A percentile compares a stretch with the other conserved stretches of the same genome.
These are phyloP conservation scores for Raffaelea ambrosiae DNA, from an alignment of 2,329 filamentous ascomycete species.

Conservation along the genomic window DNA sequence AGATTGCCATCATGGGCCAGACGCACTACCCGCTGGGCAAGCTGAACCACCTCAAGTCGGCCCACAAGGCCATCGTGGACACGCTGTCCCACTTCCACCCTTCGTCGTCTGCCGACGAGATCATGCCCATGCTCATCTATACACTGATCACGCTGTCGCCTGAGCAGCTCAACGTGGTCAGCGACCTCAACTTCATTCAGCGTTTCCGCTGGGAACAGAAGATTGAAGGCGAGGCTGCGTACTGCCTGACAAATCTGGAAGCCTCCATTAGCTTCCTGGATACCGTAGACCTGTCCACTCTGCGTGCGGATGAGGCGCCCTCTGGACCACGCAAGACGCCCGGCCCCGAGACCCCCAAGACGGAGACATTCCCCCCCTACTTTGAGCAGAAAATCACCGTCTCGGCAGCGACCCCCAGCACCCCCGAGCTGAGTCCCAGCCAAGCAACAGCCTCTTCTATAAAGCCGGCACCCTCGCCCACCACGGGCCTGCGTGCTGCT, in stretches of 20 bases:
- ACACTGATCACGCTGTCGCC: constrained; percentile 85
- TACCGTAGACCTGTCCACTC: constrained; percentile 84
- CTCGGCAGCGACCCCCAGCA: constrained; percentile 22
- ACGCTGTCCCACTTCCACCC: constrained; percentile 60
- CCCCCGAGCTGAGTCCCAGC: constrained; percentile 22
- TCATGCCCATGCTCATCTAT: constrained; percentile 94
- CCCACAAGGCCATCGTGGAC: constrained; percentile 92
- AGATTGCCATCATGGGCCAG: constrained; percentile 74
- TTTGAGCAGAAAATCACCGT: constrained; percentile 24
- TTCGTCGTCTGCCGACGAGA: constrained; percentile 91
- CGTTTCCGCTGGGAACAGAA: constrained; percentile 79
- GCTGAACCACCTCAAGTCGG: constrained; percentile 75
- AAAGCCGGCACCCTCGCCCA: constrained; percentile 23
- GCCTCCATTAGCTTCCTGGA: constrained; percentile 91
- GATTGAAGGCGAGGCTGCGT: constrained; percentile 87
- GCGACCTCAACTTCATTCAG: constrained; percentile 92
- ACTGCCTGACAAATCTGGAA: constrained; percentile 93
- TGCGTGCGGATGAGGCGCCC: constrained; percentile 70
- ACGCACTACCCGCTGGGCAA: constrained; percentile 86
- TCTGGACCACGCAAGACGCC: constrained; percentile 57
- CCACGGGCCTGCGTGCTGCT: constrained; percentile 31
- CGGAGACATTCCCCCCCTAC: constrained; percentile 48
- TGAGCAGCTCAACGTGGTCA: constrained; percentile 79
- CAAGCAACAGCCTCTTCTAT: constrained; percentile 16
- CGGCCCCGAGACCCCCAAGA: constrained; percentile 31